Evolutionary conservation across 2,329 filamentous ascomycete species (phyloP), one percentile per base, ranked within the genome.

Genomic region (Colletotrichum karsti): DNA sequence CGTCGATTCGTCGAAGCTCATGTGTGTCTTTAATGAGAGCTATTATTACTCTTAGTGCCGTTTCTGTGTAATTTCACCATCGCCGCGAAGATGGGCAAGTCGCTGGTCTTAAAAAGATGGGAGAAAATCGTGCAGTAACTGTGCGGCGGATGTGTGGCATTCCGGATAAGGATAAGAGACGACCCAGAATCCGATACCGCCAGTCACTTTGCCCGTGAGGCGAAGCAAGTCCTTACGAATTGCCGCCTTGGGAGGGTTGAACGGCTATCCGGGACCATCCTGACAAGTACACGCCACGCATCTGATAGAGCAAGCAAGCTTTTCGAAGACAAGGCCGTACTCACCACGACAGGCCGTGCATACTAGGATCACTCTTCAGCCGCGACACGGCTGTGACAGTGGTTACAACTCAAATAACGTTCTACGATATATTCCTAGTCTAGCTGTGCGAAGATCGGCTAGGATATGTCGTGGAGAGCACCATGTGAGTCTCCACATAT

Each of bases 331-430:
- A 8, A 22, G 30, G 35, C 30, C 24, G 30, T 28, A 39, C 12
- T n/a, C 15, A 24, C 15, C 39, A 33, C 30, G 20, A 10, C 18
- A 59, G 60, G 20, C 33, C 46, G 54, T 68, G 65, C 61, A 39
- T 39, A 35, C 39, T 33, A 28, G 39, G 46, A 37, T 42, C 41
- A n/a, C 12, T 35, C 39, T 12, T 33, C 54, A 50, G 60, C 22
- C 65, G 65, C 65, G 65, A 68, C 65, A 68, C 54, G 65, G 37
- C 65, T 68, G 60, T 59, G 61, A 68, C 65, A 67, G 44, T 59
- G 53, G 53, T 58, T 8, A 58, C 18, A 68, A 68, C 65, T 68
- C 65, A 68, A 59, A 54, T 13, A 26, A 20, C 13, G 24, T 28
- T 7, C 30, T 30, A 48, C 35, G n/a, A 39, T 48, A 28, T 46